Evolutionary conservation across 2,329 filamentous ascomycete genomes (phyloP).

Genomic region (Xylariaceae sp.): DNA sequence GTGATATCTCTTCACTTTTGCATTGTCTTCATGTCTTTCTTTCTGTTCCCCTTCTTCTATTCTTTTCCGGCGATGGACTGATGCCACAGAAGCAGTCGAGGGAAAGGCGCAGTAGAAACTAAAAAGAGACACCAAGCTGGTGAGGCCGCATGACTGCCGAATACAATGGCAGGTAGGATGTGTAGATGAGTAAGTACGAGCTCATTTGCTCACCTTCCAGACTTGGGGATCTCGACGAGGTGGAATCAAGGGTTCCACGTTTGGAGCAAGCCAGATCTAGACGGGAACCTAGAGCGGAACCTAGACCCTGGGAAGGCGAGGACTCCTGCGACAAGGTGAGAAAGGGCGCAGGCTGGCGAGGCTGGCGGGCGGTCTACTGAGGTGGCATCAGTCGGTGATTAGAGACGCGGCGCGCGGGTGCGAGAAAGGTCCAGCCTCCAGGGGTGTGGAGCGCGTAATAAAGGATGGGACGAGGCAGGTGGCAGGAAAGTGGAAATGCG

Average conservation of each 20-base stretch:
- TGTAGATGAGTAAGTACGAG: conserved; percentile 17
- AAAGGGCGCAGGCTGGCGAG: background rate
- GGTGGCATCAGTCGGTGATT: background rate
- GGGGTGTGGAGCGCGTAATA: conserved; percentile 11
- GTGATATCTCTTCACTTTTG: too few species aligned
- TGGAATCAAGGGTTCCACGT: background rate
- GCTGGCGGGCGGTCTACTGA: too few species aligned
- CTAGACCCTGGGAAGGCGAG: conserved; percentile 2
- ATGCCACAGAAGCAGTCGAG: too few species aligned
- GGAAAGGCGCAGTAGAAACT: too few species aligned
- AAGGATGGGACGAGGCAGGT: conserved; percentile 1
- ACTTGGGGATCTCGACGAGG: conserved; percentile 8
- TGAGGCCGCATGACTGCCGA: too few species aligned
- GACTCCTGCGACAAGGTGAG: background rate
- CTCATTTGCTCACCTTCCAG: conserved; percentile 25
- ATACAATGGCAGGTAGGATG: background rate
- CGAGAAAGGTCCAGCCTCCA: conserved; percentile 3
- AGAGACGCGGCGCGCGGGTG: background rate
- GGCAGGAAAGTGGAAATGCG: conserved; percentile 9
- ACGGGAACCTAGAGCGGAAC: background rate
- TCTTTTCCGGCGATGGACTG: too few species aligned
- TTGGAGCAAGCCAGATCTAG: background rate
- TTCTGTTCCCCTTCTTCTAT: too few species aligned
- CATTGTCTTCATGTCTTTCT: too few species aligned
- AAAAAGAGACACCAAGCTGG: background rate